Base-by-base conservation (phyloP, 2,329 filamentous ascomycete species). In the Aspergillus sp. region DNA sequence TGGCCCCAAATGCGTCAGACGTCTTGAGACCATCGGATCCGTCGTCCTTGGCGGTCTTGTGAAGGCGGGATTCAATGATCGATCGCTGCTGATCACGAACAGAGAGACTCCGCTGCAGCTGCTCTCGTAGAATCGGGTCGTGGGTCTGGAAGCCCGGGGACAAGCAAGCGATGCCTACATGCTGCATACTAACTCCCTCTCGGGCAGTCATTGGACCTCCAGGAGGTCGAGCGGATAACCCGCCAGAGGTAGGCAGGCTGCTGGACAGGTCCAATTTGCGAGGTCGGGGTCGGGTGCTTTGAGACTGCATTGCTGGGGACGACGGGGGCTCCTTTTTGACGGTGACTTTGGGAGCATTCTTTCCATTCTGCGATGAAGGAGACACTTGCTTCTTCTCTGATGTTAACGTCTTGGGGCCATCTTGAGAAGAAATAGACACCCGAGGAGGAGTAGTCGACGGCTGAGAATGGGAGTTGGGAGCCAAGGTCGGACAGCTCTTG, bases 141-240 rank as follows among this genome's bases (percentile, higher is more conserved):
- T 97, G 88, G 13, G 93, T 97, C 56, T 94, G 84, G 62, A 98
- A 97, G 46, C 93, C 93, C 0, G 93, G 93, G 2, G 93, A 97
- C 47, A 98, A 76, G 62, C 93, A 98, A 38, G 91, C 91, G 48
- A 97, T 78, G 49, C 93, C 93, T 22, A 97, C 87, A 69, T 96
- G 89, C 60, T 95, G 90, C 63, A 97, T 91, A 38, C 80, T 87
- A 33, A 93, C 73, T 19, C 84, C 81, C 41, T 94, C 88, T 57
- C 88, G 81, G 20, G 84, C 85, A 7, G 88, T 93, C 69, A 94
- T 75, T 33, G 80, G 80, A 27, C 74, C 74, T 17, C 76, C 80
- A 1, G 85, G 81, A 23, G 89, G 85, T 35, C 89, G 82, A 45
- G 83, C 83, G 5, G 85, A 74, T 54, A 76, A 61, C 20, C 70